Evolutionary conservation across 805 yeast genomes (phyloP).

Genomic region (Saccharomycodes ludwigii): DNA sequence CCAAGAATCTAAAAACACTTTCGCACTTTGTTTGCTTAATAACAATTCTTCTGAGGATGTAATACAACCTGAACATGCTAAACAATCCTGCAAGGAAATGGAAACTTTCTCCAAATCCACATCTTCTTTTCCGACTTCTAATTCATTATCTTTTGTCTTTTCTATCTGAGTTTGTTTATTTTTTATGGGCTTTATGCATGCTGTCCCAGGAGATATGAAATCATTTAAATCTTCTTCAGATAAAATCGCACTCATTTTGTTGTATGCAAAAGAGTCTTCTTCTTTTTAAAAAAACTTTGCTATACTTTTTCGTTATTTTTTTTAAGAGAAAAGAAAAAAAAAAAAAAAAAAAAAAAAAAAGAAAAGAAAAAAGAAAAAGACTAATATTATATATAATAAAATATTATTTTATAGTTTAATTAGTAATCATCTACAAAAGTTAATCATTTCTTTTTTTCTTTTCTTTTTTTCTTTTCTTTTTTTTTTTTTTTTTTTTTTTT

Average conservation of each 20-base stretch:
- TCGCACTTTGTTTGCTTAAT: slow-evolving; percentile 82
- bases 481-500: no score
- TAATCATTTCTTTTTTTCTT: no score
- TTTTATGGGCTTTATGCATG: slow-evolving; percentile 73
- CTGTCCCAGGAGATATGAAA: slow-evolving; percentile 87
- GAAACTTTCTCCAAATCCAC: slow-evolving; percentile 63
- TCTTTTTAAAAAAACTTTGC: no score
- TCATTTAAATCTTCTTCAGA: slow-evolving; percentile 89
- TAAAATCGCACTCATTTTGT: slow-evolving; percentile 68
- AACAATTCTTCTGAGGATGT: slow-evolving; percentile 95
- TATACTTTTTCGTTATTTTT: no score
- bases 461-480: no score
- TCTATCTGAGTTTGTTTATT: slow-evolving; percentile 4
- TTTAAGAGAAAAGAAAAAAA: no score
- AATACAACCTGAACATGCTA: slow-evolving; percentile 95
- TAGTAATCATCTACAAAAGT: no score
- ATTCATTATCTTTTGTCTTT: slow-evolving; percentile 45
- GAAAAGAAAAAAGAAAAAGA: no score
- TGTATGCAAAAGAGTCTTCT: no score
- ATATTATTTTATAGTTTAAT: no score
- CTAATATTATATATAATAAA: no score
- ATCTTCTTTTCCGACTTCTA: slow-evolving; percentile 56
- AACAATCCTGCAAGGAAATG: slow-evolving; percentile 81
- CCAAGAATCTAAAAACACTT: slow-evolving; percentile 56
- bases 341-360: no score